These are phyloP conservation scores for Fonsecaea pugnacius DNA, from an alignment of 2,329 filamentous ascomycete species.

Conservation along the genomic window DNA sequence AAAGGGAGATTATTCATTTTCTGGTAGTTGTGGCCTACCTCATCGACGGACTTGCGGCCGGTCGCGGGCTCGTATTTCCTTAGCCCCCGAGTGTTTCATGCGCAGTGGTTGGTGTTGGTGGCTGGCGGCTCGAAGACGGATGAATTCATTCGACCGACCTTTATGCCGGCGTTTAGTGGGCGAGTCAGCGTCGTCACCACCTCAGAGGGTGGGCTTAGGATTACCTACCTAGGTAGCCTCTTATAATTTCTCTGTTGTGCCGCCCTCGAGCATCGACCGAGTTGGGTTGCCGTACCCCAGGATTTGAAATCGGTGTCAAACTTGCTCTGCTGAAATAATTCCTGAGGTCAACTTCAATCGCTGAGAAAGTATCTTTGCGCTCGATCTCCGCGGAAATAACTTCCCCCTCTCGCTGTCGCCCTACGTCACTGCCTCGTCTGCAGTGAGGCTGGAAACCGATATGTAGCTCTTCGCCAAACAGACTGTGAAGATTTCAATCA, in stretches of 20 bases:
- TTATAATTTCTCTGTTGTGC: neutral
- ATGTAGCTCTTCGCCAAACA: neutral
- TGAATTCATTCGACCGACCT: neutral
- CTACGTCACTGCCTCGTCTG: neutral
- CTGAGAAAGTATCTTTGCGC: neutral
- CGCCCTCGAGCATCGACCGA: neutral
- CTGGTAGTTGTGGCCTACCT: neutral
- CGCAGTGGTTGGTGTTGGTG: neutral
- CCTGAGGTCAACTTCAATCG: neutral
- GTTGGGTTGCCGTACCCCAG: neutral
- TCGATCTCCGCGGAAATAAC: neutral
- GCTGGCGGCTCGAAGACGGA: neutral
- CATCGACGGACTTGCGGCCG: neutral
- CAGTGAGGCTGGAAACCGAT: neutral
- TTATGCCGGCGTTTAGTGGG: neutral
- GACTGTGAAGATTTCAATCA: neutral
- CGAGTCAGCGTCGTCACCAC: neutral
- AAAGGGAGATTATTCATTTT: neutral
- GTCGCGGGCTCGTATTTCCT: neutral
- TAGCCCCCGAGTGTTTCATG: neutral
- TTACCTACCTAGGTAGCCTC: no score
- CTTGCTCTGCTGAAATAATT: neutral
- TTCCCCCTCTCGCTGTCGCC: neutral
- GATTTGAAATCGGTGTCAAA: neutral
- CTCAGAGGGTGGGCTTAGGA: neutral